A percentile compares a stretch with the other conserved stretches of the same genome.
phyloP scores from a whole-genome alignment of 2,329 filamentous ascomycete genomes.

The Dactylellina drechsleri region DNA sequence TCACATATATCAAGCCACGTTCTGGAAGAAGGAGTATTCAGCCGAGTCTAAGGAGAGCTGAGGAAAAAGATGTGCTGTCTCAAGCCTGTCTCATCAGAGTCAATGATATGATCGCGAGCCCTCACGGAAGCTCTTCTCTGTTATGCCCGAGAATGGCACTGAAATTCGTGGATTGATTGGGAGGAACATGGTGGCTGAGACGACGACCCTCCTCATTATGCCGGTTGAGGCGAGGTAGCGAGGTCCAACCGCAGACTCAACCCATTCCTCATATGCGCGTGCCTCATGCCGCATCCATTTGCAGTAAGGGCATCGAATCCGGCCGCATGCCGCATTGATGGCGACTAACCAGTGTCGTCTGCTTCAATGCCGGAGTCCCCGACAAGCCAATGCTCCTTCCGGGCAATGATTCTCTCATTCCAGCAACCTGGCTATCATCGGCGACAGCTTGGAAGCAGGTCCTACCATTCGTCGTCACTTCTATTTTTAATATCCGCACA shows the following conservation, averaged over 20 bases:
- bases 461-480: background rate
- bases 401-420: slow-evolving; percentile 29
- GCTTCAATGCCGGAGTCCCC: slow-evolving; percentile 25
- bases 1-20: slow-evolving; percentile 5
- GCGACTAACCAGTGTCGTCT: background rate
- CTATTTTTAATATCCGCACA: slow-evolving; percentile 1
- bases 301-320: slow-evolving; percentile 14
- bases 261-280: slow-evolving; percentile 51
- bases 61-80: slow-evolving; percentile 11
- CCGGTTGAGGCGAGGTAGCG: slow-evolving; percentile 4
- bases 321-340: slow-evolving; percentile 31
- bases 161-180: background rate
- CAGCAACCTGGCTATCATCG: slow-evolving; percentile 15
- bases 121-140: slow-evolving; percentile 34
- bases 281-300: slow-evolving; percentile 49
- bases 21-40: slow-evolving; percentile 1
- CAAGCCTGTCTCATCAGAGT: slow-evolving; percentile 33
- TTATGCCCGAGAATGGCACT: slow-evolving; percentile 26
- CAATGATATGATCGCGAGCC: slow-evolving; percentile 12
- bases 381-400: slow-evolving; percentile 28
- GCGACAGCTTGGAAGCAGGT: background rate
- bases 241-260: slow-evolving; percentile 43
- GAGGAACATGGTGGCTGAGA: slow-evolving; percentile 36
- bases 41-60: slow-evolving; percentile 16
- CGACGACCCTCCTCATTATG: background rate